phyloP scores from a whole-genome alignment of 176 grass and related monocot genomes.

The Ampelocalamus luodianensis region DNA sequence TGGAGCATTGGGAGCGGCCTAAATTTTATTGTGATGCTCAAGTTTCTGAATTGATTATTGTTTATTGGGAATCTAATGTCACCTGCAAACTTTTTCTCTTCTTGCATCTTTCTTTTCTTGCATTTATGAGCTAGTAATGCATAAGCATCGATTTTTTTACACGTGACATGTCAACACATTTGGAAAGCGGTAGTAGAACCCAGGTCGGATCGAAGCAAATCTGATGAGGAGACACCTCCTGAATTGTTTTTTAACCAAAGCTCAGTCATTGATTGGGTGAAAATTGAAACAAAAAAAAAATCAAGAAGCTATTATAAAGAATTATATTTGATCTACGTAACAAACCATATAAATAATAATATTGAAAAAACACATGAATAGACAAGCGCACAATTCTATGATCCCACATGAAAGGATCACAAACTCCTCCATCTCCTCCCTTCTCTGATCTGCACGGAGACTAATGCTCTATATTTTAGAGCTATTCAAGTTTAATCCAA shows the following conservation, averaged over 20 bases:
- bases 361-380: too few relatives aligned
- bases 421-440: too few relatives aligned
- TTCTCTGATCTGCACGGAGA: too few relatives aligned
- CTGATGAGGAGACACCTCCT: background rate
- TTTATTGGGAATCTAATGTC: constrained; percentile 32
- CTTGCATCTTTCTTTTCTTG: background rate
- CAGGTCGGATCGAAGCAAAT: background rate
- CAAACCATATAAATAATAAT: too few relatives aligned
- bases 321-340: background rate
- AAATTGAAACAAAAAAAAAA: background rate
- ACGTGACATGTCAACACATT: background rate
- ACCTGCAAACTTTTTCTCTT: background rate
- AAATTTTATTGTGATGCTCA: background rate
- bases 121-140: constrained; percentile 2
- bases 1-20: too few relatives aligned
- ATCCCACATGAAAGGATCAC: background rate
- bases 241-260: background rate
- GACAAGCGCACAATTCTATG: too few relatives aligned
- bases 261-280: background rate
- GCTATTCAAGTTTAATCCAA: background rate
- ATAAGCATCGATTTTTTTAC: background rate
- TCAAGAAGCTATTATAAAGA: background rate
- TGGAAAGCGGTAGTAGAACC: background rate
- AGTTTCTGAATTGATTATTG: constrained; percentile 1
- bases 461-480: background rate